Evolutionary conservation across 2,329 filamentous ascomycete genomes (phyloP).

Genomic region (Diaporthe amygdali): DNA sequence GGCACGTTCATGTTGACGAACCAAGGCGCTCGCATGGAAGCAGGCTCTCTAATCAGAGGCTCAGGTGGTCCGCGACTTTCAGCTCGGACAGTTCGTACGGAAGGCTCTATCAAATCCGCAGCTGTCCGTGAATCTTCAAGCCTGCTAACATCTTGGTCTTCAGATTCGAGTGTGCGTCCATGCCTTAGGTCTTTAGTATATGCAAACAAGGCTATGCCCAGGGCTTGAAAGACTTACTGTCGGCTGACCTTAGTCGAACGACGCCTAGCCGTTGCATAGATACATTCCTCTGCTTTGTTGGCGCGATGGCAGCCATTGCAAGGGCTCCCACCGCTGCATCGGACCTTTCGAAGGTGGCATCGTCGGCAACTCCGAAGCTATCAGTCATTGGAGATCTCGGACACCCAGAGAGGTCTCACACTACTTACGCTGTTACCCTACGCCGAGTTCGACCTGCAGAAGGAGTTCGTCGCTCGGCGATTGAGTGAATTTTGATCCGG

Average conservation of each 20-base stretch:
- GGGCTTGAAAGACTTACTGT: neutral
- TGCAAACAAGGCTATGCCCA: too few species aligned
- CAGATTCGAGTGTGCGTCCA: neutral
- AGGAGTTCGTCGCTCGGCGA: neutral
- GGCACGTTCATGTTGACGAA: constrained; percentile 2
- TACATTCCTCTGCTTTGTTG: neutral
- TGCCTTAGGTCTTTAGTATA: neutral
- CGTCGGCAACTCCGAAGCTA: neutral
- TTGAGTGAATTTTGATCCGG: neutral
- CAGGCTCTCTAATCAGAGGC: neutral
- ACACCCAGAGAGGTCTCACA: neutral
- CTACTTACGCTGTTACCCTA: neutral
- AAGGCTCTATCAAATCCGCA: neutral
- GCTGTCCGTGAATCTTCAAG: neutral
- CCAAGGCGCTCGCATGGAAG: neutral
- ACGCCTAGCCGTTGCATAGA: neutral
- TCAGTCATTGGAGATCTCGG: neutral
- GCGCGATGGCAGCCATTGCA: neutral
- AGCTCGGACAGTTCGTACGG: neutral
- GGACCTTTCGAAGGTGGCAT: neutral
- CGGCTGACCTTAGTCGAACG: neutral
- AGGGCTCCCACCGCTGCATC: neutral
- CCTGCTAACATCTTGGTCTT: neutral
- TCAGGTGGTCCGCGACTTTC: neutral
- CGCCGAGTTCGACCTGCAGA: neutral